A percentile compares a stretch with the other conserved stretches of the same genome.
phyloP scores from a whole-genome alignment of 1,284 basidiomycete genomes.

The Pascua sp. region DNA sequence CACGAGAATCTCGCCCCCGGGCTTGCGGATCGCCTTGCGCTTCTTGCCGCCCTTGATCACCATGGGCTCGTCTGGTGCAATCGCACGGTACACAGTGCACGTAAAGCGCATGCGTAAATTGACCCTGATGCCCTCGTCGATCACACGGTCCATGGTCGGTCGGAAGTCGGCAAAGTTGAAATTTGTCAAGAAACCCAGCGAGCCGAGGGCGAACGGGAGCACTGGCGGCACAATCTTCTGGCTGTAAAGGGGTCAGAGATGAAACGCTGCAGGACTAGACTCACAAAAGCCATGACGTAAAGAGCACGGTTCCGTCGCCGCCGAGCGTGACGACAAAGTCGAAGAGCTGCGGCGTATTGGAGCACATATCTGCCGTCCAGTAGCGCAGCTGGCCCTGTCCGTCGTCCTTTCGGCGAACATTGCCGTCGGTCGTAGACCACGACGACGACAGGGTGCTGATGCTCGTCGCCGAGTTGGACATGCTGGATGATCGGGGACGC shows the following conservation, averaged over 20 bases:
- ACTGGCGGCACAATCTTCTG: conserved; percentile 97
- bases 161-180: conserved; percentile 91
- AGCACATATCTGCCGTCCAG: conserved; percentile 98
- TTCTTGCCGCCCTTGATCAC: conserved; percentile 33
- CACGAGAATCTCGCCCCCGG: conserved; percentile 91
- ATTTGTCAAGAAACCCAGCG: conserved; percentile 96
- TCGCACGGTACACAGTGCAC: conserved; percentile 92
- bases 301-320: conserved; percentile 96
- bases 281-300: conserved; percentile 95
- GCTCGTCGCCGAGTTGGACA: conserved; percentile 33
- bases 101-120: conserved; percentile 99
- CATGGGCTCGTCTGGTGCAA: conserved; percentile 61
- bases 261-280: neutral
- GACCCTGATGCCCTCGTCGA: conserved; percentile 92
- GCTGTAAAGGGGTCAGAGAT: conserved; percentile 26
- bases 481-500: conserved; percentile 62
- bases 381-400: conserved; percentile 79
- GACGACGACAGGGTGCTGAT: conserved; percentile 26
- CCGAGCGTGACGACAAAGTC: conserved; percentile 99
- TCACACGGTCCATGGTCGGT: conserved; percentile 79
- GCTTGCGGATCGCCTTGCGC: conserved; percentile 82
- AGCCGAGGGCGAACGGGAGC: conserved; percentile 95
- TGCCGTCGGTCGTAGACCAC: conserved; percentile 3
- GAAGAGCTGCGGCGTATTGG: conserved; percentile 83
- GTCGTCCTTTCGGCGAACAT: conserved; percentile 53